Conservation (phyloP, 768 basidiomycete species). For the Xerocomus brunneocitrinus region DNA sequence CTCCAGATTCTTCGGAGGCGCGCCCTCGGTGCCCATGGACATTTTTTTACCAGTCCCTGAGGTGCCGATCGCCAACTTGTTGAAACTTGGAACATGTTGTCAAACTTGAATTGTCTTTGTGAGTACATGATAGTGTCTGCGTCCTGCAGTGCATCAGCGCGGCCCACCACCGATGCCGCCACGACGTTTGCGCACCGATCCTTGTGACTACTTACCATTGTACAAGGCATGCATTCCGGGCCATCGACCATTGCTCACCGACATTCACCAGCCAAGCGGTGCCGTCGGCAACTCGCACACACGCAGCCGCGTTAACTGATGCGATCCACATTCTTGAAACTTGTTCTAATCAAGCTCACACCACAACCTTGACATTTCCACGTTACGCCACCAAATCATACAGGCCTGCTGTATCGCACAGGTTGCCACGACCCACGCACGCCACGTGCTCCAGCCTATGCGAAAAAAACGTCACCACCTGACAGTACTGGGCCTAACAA, state of each 20-base stretch:
- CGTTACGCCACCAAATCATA: background rate
- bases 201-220: background rate
- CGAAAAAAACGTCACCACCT: background rate
- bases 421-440: background rate
- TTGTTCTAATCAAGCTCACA: background rate
- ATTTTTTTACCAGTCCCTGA: background rate
- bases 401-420: background rate
- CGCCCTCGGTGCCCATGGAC: background rate
- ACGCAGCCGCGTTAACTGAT: no score
- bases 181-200: no score
- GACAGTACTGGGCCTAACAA: no score
- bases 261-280: no score
- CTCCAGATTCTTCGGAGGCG: background rate
- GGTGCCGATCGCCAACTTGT: background rate
- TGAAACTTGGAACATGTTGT: background rate
- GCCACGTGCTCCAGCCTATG: background rate
- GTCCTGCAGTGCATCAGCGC: no score
- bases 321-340: background rate
- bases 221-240: no score
- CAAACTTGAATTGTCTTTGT: background rate
- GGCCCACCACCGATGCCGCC: background rate
- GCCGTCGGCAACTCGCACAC: no score
- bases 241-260: no score
- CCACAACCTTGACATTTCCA: background rate
- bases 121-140: background rate